Percentiles rank a stretch among this genome's conserved stretches.
phyloP scores from a whole-genome alignment of 2,329 filamentous ascomycete genomes.

The Cadophora sp. region DNA sequence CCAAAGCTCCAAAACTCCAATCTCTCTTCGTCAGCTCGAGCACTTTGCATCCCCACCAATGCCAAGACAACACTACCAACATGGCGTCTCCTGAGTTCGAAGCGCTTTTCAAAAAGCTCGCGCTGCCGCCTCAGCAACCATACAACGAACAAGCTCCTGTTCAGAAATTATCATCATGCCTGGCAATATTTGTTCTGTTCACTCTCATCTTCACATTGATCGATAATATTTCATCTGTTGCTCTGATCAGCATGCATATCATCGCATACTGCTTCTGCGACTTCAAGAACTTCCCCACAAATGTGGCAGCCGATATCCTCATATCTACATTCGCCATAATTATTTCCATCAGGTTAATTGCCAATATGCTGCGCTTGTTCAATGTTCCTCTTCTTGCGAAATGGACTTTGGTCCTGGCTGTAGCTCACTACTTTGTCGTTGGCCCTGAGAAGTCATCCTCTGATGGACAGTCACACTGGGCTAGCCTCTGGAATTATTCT shows the following conservation, averaged over 20 bases:
- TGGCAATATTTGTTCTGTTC: neutral
- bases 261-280: neutral
- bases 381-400: neutral
- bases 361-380: neutral
- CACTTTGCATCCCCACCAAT: neutral
- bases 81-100: neutral
- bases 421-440: neutral
- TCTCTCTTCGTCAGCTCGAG: neutral
- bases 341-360: neutral
- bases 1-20: neutral
- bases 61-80: no score
- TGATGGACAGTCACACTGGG: neutral
- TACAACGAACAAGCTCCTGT: no score
- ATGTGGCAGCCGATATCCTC: constrained; percentile 4
- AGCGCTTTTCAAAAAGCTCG: neutral
- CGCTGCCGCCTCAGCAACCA: neutral
- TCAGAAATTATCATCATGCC: no score
- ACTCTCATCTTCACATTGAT: neutral
- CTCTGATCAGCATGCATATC: neutral
- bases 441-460: neutral
- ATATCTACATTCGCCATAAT: neutral
- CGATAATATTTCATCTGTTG: neutral
- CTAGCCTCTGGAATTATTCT: neutral
- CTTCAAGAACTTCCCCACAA: neutral
- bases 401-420: neutral